A percentile compares a stretch with the other conserved stretches of the same genome.
These are phyloP conservation scores for Penicillium pulvis DNA, from an alignment of 495 filamentous ascomycete species.

Conservation along the genomic window DNA sequence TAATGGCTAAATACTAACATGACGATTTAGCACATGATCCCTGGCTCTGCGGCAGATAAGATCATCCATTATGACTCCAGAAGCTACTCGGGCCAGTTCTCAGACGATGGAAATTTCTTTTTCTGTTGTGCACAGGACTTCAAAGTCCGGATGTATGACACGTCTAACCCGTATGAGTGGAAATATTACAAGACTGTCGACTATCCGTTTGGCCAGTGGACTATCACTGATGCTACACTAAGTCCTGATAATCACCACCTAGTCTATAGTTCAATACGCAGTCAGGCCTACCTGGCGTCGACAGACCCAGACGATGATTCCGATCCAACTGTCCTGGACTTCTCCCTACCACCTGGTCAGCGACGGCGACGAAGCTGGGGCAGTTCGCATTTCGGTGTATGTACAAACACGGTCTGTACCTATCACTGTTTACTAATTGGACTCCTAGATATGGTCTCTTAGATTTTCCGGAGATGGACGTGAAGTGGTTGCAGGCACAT, in stretches of 20 bases:
- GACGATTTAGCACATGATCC: conserved; percentile 49
- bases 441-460: conserved; percentile 79
- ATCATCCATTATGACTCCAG: conserved; percentile 83
- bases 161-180: conserved; percentile 94
- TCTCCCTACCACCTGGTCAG: conserved; percentile 54
- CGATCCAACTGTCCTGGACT: conserved; percentile 75
- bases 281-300: conserved; percentile 77
- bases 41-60: conserved; percentile 76
- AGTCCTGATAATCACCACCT: conserved; percentile 91
- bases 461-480: conserved; percentile 92
- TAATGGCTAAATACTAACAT: conserved; percentile 27
- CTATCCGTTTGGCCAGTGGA: conserved; percentile 90
- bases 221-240: conserved; percentile 89
- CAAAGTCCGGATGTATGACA: conserved; percentile 94
- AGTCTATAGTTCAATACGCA: conserved; percentile 84
- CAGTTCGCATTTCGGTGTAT: conserved; percentile 54
- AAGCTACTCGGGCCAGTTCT: conserved; percentile 96
- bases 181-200: conserved; percentile 90
- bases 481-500: conserved; percentile 88
- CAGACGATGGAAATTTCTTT: conserved; percentile 96
- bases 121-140: conserved; percentile 95
- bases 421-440: conserved; percentile 11
- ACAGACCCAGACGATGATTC: conserved; percentile 81
- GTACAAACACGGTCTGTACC: conserved; percentile 20
- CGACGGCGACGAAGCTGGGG: conserved; percentile 40